Percentiles rank a stretch among this genome's conserved stretches.
Evolutionary conservation across 768 basidiomycete species (phyloP).

Genomic region (Lentinula aciculospora): DNA sequence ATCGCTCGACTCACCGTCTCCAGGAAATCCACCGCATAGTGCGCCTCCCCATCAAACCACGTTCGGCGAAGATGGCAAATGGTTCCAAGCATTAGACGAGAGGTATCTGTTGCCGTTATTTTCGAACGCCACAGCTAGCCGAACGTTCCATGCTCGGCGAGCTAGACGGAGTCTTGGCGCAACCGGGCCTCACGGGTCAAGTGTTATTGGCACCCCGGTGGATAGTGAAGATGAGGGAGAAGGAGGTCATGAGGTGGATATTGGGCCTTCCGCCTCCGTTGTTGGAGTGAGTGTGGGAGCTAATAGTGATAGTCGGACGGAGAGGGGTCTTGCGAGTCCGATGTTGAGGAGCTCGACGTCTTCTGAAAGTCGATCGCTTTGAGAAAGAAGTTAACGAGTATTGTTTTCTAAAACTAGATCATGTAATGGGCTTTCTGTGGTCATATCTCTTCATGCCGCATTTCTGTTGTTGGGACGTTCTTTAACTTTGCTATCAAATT

Average conservation of each 20-base stretch:
- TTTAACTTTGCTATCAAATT: background rate
- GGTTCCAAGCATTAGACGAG: conserved; percentile 96
- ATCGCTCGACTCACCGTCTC: conserved; percentile 19
- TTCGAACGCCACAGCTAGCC: conserved; percentile 85
- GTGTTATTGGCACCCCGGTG: conserved; percentile 25
- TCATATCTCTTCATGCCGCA: background rate
- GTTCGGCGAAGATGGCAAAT: conserved; percentile 75
- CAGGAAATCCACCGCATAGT: conserved; percentile 11
- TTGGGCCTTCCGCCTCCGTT: conserved; percentile 22
- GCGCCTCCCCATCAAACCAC: conserved; percentile 13
- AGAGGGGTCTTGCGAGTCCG: conserved; percentile 62
- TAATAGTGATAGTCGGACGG: conserved; percentile 43
- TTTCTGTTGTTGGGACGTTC: background rate
- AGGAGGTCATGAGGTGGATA: conserved; percentile 36
- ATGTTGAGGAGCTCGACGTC: conserved; percentile 39
- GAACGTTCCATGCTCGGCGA: conserved; percentile 77
- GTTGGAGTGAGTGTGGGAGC: conserved; percentile 13
- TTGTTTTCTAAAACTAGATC: background rate
- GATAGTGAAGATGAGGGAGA: conserved; percentile 36
- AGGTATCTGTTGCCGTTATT: conserved; percentile 90
- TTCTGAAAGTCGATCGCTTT: conserved; percentile 1
- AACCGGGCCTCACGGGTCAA: conserved; percentile 19
- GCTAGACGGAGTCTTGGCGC: conserved; percentile 45
- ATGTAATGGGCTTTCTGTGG: background rate
- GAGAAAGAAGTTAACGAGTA: background rate